Conservation (phyloP, 257 asterid genomes). For the Handroanthus guayacan region DNA sequence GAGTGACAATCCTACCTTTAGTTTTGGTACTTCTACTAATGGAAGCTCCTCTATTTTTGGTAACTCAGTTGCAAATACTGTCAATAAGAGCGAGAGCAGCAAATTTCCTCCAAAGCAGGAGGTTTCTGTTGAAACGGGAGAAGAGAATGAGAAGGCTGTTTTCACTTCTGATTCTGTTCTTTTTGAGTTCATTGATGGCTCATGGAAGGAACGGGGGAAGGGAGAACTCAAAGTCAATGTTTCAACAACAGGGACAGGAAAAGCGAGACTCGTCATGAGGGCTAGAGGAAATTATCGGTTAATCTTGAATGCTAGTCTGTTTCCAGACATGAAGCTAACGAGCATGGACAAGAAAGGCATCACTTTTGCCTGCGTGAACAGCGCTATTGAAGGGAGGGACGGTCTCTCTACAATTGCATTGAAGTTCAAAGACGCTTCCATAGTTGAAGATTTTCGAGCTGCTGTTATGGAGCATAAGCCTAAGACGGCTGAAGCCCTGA, state of each 20-base stretch:
- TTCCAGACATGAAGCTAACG: slow-evolving; percentile 89
- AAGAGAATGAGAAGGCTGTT: slow-evolving; percentile 73
- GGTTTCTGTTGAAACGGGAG: slow-evolving; percentile 74
- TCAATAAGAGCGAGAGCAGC: slow-evolving; percentile 51
- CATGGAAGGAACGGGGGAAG: slow-evolving; percentile 95
- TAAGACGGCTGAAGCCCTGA: slow-evolving; percentile 39
- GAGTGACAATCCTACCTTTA: slow-evolving; percentile 46
- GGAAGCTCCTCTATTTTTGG: slow-evolving; percentile 59
- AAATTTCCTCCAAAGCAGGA: slow-evolving; percentile 64
- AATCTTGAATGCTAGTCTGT: slow-evolving; percentile 84
- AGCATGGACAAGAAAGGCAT: slow-evolving; percentile 92
- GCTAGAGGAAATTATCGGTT: slow-evolving; percentile 82
- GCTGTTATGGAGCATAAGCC: slow-evolving; percentile 66
- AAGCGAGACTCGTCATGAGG: slow-evolving; percentile 89
- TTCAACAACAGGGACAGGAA: slow-evolving; percentile 57
- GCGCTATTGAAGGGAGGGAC: slow-evolving; percentile 69
- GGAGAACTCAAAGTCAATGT: slow-evolving; percentile 87
- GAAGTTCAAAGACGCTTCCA: slow-evolving; percentile 79
- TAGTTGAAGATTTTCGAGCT: slow-evolving; percentile 67
- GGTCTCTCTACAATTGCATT: slow-evolving; percentile 85
- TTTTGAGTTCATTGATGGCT: slow-evolving; percentile 70
- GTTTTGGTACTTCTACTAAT: slow-evolving; percentile 55
- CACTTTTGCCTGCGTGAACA: slow-evolving; percentile 88
- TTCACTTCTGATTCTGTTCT: slow-evolving; percentile 76
- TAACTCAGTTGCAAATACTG: slow-evolving; percentile 41